Evolutionary conservation across 164 flowering plant species (phyloP), one percentile per base, ranked within the genome.

Genomic region (Magnolia officinalis): DNA sequence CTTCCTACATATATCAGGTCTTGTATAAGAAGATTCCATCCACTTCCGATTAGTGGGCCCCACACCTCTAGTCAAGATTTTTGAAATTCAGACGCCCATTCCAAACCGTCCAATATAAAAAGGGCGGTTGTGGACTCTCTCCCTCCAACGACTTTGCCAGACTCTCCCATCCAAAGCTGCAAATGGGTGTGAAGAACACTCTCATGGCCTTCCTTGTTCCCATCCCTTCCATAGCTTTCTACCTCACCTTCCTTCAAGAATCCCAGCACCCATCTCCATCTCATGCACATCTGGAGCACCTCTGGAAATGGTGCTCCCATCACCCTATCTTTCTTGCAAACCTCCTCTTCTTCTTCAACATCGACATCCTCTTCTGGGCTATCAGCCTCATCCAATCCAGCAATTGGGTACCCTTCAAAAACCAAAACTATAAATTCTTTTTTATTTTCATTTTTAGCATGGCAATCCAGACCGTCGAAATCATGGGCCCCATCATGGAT

Each of bases 261-360:
- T 72, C 67, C 70, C 55, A 69, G 2, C 61, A 45, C 23, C 49
- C 50, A 6, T 58, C 19, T 59, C 23, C 21, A 63, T 23, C 73
- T 10, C 8, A 52, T 63, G 45, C 68, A 66, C 31, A 80, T 69
- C 78, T 82, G 2, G 73, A 80, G 50, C 75, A 85, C 70, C 37
- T 90, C 14, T 89, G 89, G 90, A 58, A 72, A 24, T 95, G 98
- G 98, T 92, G 96, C 80, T 78, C 81, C 65, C 55, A 83, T 76
- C 99, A 95, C 80, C 99, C 99, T 50, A 68, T 93, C 65, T 83
- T 90, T 10, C 76, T 93, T 6, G 96, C 94, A 79, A 89, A 92
- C 76, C 76, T 78, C 58, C 82, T 95, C 71, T 95, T 95, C 89
- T 90, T 92, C 90, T 49, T 93, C 86, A 95, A 95, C 72, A 91